phyloP scores from a whole-genome alignment of 352 stramenopile species.

The Phytophthora melonis region DNA sequence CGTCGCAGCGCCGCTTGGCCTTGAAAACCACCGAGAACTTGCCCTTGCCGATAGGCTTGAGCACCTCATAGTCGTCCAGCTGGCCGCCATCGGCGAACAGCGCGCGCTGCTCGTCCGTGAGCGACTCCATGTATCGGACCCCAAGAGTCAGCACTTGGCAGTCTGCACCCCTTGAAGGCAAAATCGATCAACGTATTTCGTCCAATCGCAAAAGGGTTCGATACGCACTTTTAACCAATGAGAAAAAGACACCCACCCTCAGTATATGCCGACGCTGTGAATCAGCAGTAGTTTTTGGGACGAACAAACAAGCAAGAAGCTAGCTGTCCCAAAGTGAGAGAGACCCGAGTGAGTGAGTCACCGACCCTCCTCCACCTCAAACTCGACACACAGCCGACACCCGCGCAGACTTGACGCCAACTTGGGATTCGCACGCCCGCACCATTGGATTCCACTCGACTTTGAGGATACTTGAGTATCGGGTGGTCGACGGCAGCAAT shows the following conservation, averaged over 20 bases:
- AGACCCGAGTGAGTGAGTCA: conserved; percentile 14
- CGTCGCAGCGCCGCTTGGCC: conserved; percentile 75
- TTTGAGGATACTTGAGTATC: conserved; percentile 21
- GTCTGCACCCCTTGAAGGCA: conserved; percentile 28
- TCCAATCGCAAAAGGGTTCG: conserved; percentile 9
- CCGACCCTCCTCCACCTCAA: conserved; percentile 21
- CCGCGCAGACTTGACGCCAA: conserved; percentile 22
- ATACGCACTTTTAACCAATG: conserved; percentile 27
- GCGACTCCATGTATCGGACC: conserved; percentile 65
- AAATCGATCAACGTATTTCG: conserved; percentile 17
- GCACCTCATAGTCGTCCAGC: conserved; percentile 81
- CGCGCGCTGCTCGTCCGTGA: conserved; percentile 76
- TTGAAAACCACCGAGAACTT: conserved; percentile 95
- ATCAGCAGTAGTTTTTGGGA: conserved; percentile 28
- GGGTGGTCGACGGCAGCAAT: conserved; percentile 33
- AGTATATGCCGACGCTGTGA: conserved; percentile 23
- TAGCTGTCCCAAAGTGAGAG: conserved; percentile 2
- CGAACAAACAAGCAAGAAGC: conserved; percentile 15
- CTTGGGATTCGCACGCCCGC: conserved; percentile 6
- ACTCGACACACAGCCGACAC: conserved; percentile 13
- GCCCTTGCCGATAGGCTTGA: conserved; percentile 92
- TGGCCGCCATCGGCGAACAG: conserved; percentile 67
- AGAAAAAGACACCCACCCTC: background rate
- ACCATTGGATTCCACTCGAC: conserved; percentile 19
- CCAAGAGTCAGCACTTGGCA: conserved; percentile 29